Base-by-base conservation (phyloP, 768 basidiomycete genomes). In the Mrakia frigida region DNA sequence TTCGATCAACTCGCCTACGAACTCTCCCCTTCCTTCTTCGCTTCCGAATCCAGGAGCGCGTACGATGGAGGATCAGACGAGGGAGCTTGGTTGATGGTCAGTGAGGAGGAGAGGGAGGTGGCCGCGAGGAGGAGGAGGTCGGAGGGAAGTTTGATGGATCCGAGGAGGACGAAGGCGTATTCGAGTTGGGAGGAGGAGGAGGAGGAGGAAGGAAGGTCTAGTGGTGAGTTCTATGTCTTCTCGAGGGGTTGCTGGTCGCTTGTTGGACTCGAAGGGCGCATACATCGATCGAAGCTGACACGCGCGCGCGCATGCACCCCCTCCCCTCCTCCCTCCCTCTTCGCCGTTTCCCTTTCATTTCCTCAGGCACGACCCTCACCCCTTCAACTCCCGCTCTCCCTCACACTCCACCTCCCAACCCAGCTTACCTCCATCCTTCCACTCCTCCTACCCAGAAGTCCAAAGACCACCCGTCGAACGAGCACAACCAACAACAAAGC, bases 311-410 rank as follows among this genome's bases (percentile, higher is more conserved):
- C 65, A 68, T 65, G 4, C 33, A 21, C 63, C 33, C 31, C 35
- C 63, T 37, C 9, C 46, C 16, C 46, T 50, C 46, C 13, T 46
- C 43, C 43, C 43, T 43, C 43, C 63, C 35, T 37, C 33, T 25
- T 39, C n/a, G n/a, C n/a, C n/a, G n/a, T n/a, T n/a, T 68, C 35
- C n/a, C n/a, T 41, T 18, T 67, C 65, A 23, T 6, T 63, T 35
- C 31, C 10, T 9, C 46, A 68, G 65, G 65, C 65, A 68, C n/a
- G 37, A 68, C 37, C 65, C 65, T 68, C 65, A 68, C 65, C 21
- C 65, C 65, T 7, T 68, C 65, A 18, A 68, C 65, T 23, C 37
- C 35, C 43, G 39, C 65, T 21, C 65, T 68, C 39, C 65, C 60
- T 43, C 59, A 73, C 7, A 73, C 60, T n/a, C 65, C 65, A 43